A percentile compares a stretch with the other conserved stretches of the same genome.
Conservation (phyloP, 768 basidiomycete genomes). For the Rhodotorula taiwanensis region DNA sequence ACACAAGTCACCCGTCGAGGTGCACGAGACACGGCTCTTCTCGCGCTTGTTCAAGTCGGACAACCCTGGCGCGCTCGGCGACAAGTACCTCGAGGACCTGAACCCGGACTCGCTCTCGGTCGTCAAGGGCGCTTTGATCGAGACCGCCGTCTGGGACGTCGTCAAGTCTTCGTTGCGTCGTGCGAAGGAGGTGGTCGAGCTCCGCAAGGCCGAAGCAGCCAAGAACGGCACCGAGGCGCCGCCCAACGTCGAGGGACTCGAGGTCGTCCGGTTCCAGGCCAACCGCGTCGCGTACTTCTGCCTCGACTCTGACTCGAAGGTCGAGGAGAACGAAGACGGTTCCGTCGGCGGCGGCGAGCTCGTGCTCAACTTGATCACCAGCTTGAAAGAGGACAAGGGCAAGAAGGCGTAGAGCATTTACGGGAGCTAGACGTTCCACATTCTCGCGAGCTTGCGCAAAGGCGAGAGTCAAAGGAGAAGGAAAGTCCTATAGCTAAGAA, state of each 20-base stretch:
- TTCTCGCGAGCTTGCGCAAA: too few relatives aligned
- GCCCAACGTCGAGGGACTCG: constrained; percentile 59
- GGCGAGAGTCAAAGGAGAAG: too few relatives aligned
- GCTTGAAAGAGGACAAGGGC: constrained; percentile 36
- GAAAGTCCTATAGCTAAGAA: too few relatives aligned
- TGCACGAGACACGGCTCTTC: constrained; percentile 89
- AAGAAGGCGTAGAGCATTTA: constrained; percentile 11
- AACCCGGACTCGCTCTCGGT: constrained; percentile 73
- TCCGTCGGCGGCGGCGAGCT: constrained; percentile 13
- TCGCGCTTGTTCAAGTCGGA: constrained; percentile 90
- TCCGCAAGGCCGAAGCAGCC: constrained; percentile 59
- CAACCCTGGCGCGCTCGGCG: constrained; percentile 59
- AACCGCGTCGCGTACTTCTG: constrained; percentile 91
- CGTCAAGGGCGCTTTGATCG: constrained; percentile 72
- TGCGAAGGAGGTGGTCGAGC: constrained; percentile 54
- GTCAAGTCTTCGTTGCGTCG: constrained; percentile 61
- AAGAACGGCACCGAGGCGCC: constrained; percentile 49
- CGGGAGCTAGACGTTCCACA: too few relatives aligned
- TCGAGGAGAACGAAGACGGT: not conserved
- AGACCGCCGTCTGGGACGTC: constrained; percentile 80
- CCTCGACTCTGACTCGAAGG: constrained; percentile 73
- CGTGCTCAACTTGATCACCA: constrained; percentile 35
- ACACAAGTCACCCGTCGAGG: constrained; percentile 69
- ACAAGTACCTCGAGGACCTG: constrained; percentile 67
- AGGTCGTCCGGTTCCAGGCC: constrained; percentile 93